Evolutionary conservation across 805 yeast species (phyloP).

Genomic region (Teunomyces atbi): DNA sequence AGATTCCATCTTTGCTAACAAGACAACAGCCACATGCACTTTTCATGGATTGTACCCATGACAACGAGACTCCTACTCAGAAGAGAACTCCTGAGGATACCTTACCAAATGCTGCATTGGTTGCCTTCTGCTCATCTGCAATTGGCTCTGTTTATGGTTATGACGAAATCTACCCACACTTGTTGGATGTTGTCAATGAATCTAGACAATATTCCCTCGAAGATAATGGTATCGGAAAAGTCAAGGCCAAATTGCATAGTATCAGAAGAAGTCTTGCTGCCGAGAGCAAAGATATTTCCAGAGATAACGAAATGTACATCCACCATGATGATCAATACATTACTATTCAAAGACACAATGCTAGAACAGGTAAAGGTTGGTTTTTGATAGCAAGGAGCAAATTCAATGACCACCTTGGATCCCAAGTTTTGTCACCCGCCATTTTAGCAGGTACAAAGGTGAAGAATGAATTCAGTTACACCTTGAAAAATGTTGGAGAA

Average conservation of each 20-base stretch:
- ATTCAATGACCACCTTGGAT: conserved; percentile 46
- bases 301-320: conserved; percentile 81
- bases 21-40: conserved; percentile 86
- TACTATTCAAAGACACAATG: conserved; percentile 83
- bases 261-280: conserved; percentile 58
- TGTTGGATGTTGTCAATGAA: conserved; percentile 80
- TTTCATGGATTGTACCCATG: conserved; percentile 98
- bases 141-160: conserved; percentile 93
- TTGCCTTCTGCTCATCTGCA: conserved; percentile 89
- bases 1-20: conserved; percentile 63
- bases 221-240: conserved; percentile 65
- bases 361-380: conserved; percentile 84
- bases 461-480: conserved; percentile 55
- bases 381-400: conserved; percentile 85
- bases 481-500: conserved; percentile 54
- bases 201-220: conserved; percentile 56
- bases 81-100: conserved; percentile 94
- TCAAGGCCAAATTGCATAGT: conserved; percentile 59
- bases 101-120: conserved; percentile 90
- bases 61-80: conserved; percentile 85
- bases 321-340: conserved; percentile 93
- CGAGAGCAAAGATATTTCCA: conserved; percentile 53
- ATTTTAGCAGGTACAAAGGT: conserved; percentile 60
- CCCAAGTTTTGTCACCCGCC: conserved; percentile 58
- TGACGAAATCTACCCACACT: conserved; percentile 85